Conservation (phyloP, 805 yeast genomes). For the Saturnispora diversa region DNA sequence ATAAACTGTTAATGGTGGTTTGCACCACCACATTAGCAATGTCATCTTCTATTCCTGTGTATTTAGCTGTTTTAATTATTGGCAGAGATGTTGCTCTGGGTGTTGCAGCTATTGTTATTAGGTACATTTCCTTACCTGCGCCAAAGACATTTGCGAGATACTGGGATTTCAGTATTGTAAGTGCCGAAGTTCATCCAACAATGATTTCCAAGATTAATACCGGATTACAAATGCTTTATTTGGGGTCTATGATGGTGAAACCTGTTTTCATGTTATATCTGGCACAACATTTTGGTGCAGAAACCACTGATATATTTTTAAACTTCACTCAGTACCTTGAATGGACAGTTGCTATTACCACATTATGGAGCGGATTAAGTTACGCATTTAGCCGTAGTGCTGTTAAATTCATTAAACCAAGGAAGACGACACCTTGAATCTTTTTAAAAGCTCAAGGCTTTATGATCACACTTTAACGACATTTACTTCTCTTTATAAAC, state of each 20-base stretch:
- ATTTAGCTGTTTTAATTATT: slow-evolving; percentile 58
- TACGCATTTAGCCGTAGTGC: slow-evolving; percentile 67
- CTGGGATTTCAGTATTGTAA: slow-evolving; percentile 72
- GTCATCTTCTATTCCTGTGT: slow-evolving; percentile 60
- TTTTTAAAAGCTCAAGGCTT: no score
- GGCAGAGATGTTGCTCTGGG: slow-evolving; percentile 79
- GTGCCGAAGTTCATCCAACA: slow-evolving; percentile 86
- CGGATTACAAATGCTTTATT: slow-evolving; percentile 82
- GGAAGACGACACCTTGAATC: no score
- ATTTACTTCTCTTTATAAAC: not conserved
- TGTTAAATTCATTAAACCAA: slow-evolving; percentile 33
- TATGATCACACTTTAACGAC: no score
- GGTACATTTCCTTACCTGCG: slow-evolving; percentile 65
- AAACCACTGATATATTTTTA: slow-evolving; percentile 22
- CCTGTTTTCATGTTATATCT: slow-evolving; percentile 40
- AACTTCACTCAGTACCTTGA: slow-evolving; percentile 32
- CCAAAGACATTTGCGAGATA: slow-evolving; percentile 67
- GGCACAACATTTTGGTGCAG: slow-evolving; percentile 23
- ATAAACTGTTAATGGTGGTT: slow-evolving; percentile 79
- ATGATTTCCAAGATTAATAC: slow-evolving; percentile 83
- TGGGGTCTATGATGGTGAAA: slow-evolving; percentile 53
- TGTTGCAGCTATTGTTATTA: slow-evolving; percentile 58
- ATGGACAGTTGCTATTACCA: slow-evolving; percentile 57
- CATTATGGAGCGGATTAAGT: slow-evolving; percentile 68
- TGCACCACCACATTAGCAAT: slow-evolving; percentile 72